A percentile compares a stretch with the other conserved stretches of the same genome.
These are phyloP conservation scores for Trametes sp. DNA, from an alignment of 1,284 basidiomycete genomes.

Conservation along the genomic window DNA sequence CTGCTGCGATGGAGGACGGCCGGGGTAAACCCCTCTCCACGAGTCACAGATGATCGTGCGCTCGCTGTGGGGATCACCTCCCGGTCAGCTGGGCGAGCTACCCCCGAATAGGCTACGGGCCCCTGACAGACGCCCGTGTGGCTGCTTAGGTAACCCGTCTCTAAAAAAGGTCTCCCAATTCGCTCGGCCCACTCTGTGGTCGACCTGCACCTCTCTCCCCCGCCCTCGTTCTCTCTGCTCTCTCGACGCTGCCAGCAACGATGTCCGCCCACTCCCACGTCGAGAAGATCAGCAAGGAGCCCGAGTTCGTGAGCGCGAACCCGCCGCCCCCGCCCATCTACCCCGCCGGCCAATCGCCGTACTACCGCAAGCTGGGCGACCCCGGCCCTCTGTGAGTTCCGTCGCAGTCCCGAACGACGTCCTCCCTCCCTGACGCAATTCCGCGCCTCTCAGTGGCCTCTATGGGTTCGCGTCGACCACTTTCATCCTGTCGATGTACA, in stretches of 20 bases:
- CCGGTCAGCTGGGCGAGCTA: constrained; percentile 31
- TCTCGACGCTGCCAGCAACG: constrained; percentile 15
- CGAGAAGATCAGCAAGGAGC: constrained; percentile 35
- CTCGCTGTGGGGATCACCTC: constrained; percentile 12
- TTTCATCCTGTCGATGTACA: constrained; percentile 75
- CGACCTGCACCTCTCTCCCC: constrained; percentile 21
- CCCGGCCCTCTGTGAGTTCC: constrained; percentile 43
- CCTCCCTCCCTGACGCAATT: constrained; percentile 7
- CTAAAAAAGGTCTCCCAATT: constrained; percentile 24
- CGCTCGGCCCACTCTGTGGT: constrained; percentile 3
- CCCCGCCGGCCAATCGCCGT: constrained; percentile 18
- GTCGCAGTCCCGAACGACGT: constrained; percentile 10
- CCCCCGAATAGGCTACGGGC: constrained; percentile 17
- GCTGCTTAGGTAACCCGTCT: constrained; percentile 30
- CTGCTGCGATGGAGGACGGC: constrained; percentile 15
- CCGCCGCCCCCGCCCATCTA: constrained; percentile 21
- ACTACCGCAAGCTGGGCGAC: constrained; percentile 36
- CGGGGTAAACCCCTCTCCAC: constrained; percentile 10
- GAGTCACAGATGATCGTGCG: constrained; percentile 24
- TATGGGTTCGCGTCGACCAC: constrained; percentile 80
- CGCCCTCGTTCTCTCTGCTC: constrained; percentile 20
- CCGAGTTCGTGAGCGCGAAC: constrained; percentile 28
- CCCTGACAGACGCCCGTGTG: constrained; percentile 6
- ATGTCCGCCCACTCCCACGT: constrained; percentile 36
- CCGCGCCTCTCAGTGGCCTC: constrained; percentile 54